Conservation (phyloP, 2,329 filamentous ascomycete species). For the Phialophora expanda region DNA sequence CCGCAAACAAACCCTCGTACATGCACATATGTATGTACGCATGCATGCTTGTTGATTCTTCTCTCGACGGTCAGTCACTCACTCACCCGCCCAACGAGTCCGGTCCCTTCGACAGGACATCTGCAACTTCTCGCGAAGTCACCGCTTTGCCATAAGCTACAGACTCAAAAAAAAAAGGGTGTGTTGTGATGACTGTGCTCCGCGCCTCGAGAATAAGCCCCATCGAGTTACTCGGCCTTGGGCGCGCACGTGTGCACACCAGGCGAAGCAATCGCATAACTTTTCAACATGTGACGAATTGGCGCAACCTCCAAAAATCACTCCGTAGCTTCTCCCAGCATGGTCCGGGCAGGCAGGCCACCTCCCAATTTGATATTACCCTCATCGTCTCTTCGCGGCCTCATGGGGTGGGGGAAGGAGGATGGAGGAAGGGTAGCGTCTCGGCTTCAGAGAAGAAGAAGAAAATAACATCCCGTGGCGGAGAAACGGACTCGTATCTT, state of each 20-base stretch:
- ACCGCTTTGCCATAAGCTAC: constrained; percentile 63
- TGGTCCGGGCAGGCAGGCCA: constrained; percentile 16
- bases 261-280: constrained; percentile 94
- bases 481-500: constrained; percentile 81
- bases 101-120: constrained; percentile 73
- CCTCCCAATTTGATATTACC: constrained; percentile 43
- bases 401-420: constrained; percentile 44
- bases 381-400: constrained; percentile 50
- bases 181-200: constrained; percentile 61
- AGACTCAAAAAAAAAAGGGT: constrained; percentile 48
- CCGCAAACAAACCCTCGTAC: too few species aligned
- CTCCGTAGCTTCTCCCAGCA: constrained; percentile 25
- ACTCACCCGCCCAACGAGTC: constrained; percentile 52
- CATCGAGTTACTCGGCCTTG: constrained; percentile 89
- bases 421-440: constrained; percentile 40
- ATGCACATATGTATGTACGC: too few species aligned
- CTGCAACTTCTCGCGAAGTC: constrained; percentile 45
- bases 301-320: constrained; percentile 48
- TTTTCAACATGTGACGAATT: constrained; percentile 94
- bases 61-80: not conserved
- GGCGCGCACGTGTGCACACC: constrained; percentile 39
- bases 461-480: not conserved
- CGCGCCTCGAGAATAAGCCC: constrained; percentile 99
- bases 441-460: constrained; percentile 23
- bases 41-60: not conserved